Conservation (phyloP, 2,329 filamentous ascomycete genomes). For the Fusarium sp. region DNA sequence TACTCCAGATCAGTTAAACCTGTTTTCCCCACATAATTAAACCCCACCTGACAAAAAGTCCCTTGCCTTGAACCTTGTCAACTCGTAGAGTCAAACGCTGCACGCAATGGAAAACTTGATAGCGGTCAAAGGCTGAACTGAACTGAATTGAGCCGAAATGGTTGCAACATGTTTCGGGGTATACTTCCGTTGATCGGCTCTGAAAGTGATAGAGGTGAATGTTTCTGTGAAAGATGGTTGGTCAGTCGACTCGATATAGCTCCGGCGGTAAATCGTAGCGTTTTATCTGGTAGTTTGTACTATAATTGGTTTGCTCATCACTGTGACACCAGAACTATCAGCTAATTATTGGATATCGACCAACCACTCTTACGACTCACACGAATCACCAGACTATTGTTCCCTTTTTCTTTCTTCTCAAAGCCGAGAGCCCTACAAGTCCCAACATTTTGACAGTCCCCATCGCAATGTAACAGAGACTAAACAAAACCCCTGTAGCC, state of each 20-base stretch:
- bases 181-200: constrained; percentile 10
- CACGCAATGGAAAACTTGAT: background rate
- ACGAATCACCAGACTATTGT: background rate
- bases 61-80: background rate
- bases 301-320: constrained; percentile 20
- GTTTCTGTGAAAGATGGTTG: constrained; percentile 26
- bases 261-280: constrained; percentile 14
- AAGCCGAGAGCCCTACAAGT: background rate
- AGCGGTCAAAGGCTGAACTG: constrained; percentile 17
- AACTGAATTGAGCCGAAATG: background rate
- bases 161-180: constrained; percentile 11
- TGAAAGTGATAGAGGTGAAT: constrained; percentile 5
- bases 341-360: background rate
- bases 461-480: constrained; percentile 11
- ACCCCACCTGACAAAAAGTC: constrained; percentile 19
- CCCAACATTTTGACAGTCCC: constrained; percentile 24
- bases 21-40: background rate
- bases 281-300: background rate
- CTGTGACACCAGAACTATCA: constrained; percentile 4
- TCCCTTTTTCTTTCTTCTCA: too few relatives aligned
- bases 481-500: constrained; percentile 16
- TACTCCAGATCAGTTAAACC: constrained; percentile 14
- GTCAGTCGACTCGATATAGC: constrained; percentile 4
- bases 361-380: constrained; percentile 1
- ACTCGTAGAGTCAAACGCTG: background rate